Evolutionary conservation across 306 rosid genomes (phyloP).

Genomic region (Sesbania bispinosa): DNA sequence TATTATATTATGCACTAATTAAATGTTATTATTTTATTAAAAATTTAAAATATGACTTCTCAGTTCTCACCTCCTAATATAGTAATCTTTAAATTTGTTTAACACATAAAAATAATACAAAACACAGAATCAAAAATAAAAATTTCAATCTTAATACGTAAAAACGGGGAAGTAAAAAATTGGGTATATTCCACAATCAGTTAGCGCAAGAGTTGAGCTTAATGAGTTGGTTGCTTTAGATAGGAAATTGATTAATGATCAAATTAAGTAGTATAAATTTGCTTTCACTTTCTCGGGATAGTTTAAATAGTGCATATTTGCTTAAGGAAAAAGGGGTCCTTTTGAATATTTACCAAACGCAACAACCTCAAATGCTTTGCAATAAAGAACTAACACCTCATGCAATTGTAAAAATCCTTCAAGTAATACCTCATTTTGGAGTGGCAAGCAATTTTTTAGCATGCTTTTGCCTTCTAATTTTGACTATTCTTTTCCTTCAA

Average conservation of each 20-base stretch:
- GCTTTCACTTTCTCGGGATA: constrained; percentile 85
- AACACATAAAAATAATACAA: too few species aligned
- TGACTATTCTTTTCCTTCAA: constrained; percentile 50
- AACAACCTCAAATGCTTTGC: constrained; percentile 75
- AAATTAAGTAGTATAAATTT: constrained; percentile 86
- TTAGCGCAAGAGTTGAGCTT: constrained; percentile 74
- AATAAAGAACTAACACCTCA: constrained; percentile 37
- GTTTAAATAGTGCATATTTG: constrained; percentile 80
- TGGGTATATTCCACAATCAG: constrained; percentile 87
- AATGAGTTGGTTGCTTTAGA: constrained; percentile 78
- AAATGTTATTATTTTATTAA: too few species aligned
- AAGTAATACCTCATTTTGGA: constrained; percentile 50
- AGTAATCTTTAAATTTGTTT: too few species aligned
- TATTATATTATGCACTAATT: too few species aligned
- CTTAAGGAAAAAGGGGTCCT: constrained; percentile 55
- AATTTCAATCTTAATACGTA: too few species aligned
- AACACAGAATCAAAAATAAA: too few species aligned
- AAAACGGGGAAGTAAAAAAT: too few species aligned
- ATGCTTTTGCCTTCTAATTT: constrained; percentile 74
- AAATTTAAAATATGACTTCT: too few species aligned
- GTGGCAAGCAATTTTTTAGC: constrained; percentile 82
- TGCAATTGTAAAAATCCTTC: constrained; percentile 59
- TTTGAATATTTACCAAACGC: constrained; percentile 61
- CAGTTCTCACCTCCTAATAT: too few species aligned
- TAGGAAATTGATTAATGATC: constrained; percentile 73